Conservation (phyloP, 768 basidiomycete genomes). For the Lactifluus volemus region DNA sequence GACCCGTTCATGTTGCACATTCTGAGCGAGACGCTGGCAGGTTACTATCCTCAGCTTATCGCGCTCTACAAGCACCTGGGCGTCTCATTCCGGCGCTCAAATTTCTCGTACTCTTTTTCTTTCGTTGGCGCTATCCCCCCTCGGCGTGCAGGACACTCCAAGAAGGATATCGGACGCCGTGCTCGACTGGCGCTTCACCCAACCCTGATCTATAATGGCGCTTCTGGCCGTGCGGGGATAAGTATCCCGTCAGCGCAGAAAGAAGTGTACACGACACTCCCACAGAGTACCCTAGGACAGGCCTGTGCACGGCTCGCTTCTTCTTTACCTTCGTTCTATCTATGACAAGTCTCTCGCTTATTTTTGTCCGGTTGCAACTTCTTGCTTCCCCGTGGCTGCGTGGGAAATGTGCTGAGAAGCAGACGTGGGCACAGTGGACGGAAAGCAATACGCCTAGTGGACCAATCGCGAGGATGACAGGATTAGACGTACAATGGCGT, state of each 20-base stretch:
- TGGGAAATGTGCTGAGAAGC: conserved; percentile 15
- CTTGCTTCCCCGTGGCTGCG: conserved; percentile 27
- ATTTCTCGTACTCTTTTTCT: conserved; percentile 72
- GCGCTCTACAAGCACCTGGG: conserved; percentile 54
- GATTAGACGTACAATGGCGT: conserved; percentile 43
- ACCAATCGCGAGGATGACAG: conserved; percentile 32
- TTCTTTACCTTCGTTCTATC: conserved; percentile 35
- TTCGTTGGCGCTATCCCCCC: conserved; percentile 28
- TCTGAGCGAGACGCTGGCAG: conserved; percentile 27
- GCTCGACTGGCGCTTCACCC: conserved; percentile 21
- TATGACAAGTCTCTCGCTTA: conserved; percentile 33
- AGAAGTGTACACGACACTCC: conserved; percentile 17
- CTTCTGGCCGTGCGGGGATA: conserved; percentile 43
- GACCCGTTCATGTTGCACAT: neutral
- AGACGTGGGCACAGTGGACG: conserved; percentile 46
- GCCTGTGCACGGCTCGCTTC: conserved; percentile 11
- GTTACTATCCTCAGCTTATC: conserved; percentile 68
- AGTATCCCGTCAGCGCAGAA: conserved; percentile 36
- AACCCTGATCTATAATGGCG: conserved; percentile 58
- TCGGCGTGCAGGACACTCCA: conserved; percentile 1
- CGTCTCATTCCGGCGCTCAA: conserved; percentile 42
- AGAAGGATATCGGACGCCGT: conserved; percentile 20
- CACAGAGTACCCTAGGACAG: conserved; percentile 14
- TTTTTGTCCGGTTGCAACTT: conserved; percentile 17
- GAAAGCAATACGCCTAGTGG: conserved; percentile 34